Evolutionary conservation across 306 rosid genomes (phyloP).

Genomic region (Citrullus amarus): DNA sequence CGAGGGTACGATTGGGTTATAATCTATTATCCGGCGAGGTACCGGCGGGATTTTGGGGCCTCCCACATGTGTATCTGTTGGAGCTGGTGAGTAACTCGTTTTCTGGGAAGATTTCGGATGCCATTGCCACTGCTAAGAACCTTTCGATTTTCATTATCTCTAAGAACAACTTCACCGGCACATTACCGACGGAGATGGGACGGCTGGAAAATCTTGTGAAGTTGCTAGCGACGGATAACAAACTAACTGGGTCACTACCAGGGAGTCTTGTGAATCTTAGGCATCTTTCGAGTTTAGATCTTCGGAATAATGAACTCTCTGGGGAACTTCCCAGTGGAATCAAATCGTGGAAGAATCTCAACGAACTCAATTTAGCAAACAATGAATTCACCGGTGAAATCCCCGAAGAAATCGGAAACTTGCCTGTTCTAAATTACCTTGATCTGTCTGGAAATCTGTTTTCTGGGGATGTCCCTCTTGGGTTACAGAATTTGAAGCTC

Average conservation of each 20-base stretch:
- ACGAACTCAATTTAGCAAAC: constrained; percentile 48
- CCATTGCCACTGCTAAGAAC: constrained; percentile 45
- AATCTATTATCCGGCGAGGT: constrained; percentile 64
- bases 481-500: constrained; percentile 44
- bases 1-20: constrained; percentile 67
- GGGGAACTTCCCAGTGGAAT: constrained; percentile 64
- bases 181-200: constrained; percentile 52
- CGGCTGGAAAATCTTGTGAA: constrained; percentile 62
- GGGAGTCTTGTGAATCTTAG: constrained; percentile 57
- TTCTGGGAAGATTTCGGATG: constrained; percentile 54
- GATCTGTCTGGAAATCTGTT: constrained; percentile 74
- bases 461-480: constrained; percentile 43
- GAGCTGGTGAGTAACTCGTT: constrained; percentile 71
- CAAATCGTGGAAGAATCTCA: constrained; percentile 66
- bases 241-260: constrained; percentile 46
- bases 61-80: constrained; percentile 53
- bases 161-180: constrained; percentile 51
- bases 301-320: constrained; percentile 46
- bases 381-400: constrained; percentile 59
- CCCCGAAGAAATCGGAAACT: constrained; percentile 44
- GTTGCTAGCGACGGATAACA: constrained; percentile 68
- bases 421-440: constrained; percentile 69
- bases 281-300: constrained; percentile 69
- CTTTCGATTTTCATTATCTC: constrained; percentile 85
- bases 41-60: constrained; percentile 63